Evolutionary conservation across 2,329 filamentous ascomycete genomes (phyloP), one percentile per base, ranked within the genome.

Genomic region (Sporothrix humicola): DNA sequence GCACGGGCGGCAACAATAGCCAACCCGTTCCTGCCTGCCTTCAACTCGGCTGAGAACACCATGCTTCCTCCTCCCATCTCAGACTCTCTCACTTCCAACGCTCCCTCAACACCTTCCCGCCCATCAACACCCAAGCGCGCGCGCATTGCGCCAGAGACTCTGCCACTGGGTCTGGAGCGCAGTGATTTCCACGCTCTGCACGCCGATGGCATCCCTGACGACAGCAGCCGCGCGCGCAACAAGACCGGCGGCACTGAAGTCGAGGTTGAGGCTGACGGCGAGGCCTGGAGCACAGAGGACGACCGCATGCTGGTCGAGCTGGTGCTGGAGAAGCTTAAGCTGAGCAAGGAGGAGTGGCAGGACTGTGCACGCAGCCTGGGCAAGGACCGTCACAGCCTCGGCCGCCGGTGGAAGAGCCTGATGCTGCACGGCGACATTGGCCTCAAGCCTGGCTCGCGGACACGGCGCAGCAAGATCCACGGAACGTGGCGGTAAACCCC

Each of bases 261-360:
- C 17, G 83, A 85, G 46, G 77, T 81, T 42, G 85, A 85, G 70
- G 81, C 80, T 1, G 85, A 86, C 74, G 84, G 83, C 72, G 82
- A 84, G 73, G 81, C 82, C 54, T 92, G 90, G 90, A 89, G 85
- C 74, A 83, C 84, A 1, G 89, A 91, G 76, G 89, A 92, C 75
- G 90, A 92, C 79, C 84, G 88, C 73, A 84, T 90, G 73, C 83
- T 92, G 1, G 88, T 92, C n/a, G 89, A 91, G 81, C 84, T 92
- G 20, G 88, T 92, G 54, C 83, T 92, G 6, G 89, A 90, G 79
- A 91, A 91, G 82, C 84, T 92, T 72, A 87, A 87, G 81, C 84
- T 92, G 26, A 87, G 86, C 77, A 90, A 89, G 81, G 84, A 85
- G 69, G 89, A 92, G 73, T 91, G 89, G 90, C 88, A 90, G 74